Percentiles rank a stretch among this genome's conserved stretches.
Evolutionary conservation across 2,329 filamentous ascomycete species (phyloP).

Genomic region (Neurospora sp.): DNA sequence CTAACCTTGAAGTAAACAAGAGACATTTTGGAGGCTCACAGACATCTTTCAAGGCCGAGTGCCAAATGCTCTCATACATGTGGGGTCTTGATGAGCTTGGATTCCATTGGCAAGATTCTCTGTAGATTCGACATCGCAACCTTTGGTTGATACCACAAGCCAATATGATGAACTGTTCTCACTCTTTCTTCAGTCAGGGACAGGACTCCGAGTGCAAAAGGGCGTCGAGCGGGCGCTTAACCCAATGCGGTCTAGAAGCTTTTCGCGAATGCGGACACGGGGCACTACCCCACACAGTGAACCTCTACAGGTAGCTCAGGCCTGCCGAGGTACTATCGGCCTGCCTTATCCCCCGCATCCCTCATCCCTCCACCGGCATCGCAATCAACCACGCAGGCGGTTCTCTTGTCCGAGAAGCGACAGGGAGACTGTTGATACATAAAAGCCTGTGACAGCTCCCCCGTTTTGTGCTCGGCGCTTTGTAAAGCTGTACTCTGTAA

Average conservation of each 20-base stretch:
- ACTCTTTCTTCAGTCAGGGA: background rate
- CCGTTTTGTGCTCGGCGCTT: background rate
- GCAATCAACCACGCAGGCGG: background rate
- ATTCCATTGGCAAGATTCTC: background rate
- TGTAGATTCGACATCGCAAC: background rate
- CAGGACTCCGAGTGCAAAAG: background rate
- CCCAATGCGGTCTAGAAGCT: background rate
- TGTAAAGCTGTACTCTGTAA: background rate
- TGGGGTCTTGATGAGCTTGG: background rate
- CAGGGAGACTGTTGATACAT: background rate
- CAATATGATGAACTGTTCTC: background rate
- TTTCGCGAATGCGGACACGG: background rate
- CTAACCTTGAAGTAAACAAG: background rate
- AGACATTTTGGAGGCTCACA: background rate
- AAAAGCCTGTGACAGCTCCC: background rate
- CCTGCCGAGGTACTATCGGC: background rate
- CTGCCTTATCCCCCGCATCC: background rate
- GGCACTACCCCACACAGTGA: background rate
- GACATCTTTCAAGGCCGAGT: background rate
- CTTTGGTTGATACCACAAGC: background rate
- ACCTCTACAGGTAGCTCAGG: background rate
- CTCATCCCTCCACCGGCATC: background rate
- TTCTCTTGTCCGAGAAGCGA: background rate
- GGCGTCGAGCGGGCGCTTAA: background rate
- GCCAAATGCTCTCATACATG: background rate